phyloP scores from a whole-genome alignment of 2,329 filamentous ascomycete species.

The Boeremia exigua region DNA sequence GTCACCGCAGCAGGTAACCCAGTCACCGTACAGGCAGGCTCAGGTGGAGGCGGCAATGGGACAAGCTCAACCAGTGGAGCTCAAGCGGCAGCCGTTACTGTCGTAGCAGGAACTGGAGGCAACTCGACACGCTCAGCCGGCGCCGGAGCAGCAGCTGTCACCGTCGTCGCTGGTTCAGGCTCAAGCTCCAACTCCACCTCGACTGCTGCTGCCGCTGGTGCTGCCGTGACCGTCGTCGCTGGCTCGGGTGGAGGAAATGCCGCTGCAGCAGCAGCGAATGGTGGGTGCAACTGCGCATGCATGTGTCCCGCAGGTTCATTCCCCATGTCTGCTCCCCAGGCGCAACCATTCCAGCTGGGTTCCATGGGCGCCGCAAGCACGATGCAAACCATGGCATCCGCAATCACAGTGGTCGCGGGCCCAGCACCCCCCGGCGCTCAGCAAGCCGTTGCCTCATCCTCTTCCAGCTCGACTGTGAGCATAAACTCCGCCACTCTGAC shows the following conservation, averaged over 20 bases:
- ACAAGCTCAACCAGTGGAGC: constrained; percentile 12
- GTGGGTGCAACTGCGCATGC: constrained; percentile 40
- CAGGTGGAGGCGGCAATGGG: constrained; percentile 3
- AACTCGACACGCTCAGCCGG: constrained; percentile 14
- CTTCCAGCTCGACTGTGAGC: constrained; percentile 16
- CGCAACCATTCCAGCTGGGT: constrained; percentile 37
- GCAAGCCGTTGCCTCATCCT: constrained; percentile 17
- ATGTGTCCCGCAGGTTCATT: constrained; percentile 38
- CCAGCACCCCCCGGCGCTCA: constrained; percentile 17
- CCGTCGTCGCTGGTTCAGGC: constrained; percentile 31
- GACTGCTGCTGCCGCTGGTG: constrained; percentile 16
- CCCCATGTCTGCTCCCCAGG: constrained; percentile 37
- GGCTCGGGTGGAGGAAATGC: constrained; percentile 9
- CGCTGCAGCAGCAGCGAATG: constrained; percentile 20
- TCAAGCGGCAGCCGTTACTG: constrained; percentile 16
- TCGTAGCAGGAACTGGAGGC: constrained; percentile 18
- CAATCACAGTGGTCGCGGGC: constrained; percentile 32
- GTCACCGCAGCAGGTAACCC: constrained; percentile 21
- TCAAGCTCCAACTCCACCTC: constrained; percentile 15
- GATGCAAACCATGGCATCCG: constrained; percentile 30
- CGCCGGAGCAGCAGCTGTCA: constrained; percentile 20
- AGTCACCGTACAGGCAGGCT: constrained; percentile 27
- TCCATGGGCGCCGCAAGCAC: constrained; percentile 29
- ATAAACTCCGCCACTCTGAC: constrained; percentile 34
- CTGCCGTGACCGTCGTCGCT: constrained; percentile 33